A percentile compares a stretch with the other conserved stretches of the same genome.
Conservation (phyloP, 371 early-diverging fungal genomes). For the Dichotomocladium elegans region DNA sequence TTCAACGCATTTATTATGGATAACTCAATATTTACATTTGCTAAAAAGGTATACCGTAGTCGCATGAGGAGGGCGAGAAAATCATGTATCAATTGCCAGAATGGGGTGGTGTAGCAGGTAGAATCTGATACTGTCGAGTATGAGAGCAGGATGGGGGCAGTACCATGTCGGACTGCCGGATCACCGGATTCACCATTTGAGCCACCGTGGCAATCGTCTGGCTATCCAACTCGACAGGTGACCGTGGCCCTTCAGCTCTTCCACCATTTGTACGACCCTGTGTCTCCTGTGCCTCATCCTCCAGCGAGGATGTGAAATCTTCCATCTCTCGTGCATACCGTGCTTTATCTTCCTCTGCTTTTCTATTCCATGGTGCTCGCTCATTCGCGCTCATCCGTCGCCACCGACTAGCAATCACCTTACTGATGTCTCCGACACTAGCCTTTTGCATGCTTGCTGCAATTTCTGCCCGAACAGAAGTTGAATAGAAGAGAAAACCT, state of each 20-base stretch:
- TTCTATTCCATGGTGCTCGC: constrained; percentile 55
- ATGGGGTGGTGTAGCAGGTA: constrained; percentile 6
- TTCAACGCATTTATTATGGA: constrained; percentile 4
- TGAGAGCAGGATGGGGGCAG: neutral
- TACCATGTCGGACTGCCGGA: neutral
- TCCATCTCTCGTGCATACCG: constrained; percentile 71
- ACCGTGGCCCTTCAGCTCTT: neutral
- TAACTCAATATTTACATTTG: neutral
- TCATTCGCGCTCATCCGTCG: constrained; percentile 47
- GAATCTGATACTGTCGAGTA: constrained; percentile 2
- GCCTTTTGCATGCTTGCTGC: constrained; percentile 52
- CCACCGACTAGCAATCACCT: constrained; percentile 66
- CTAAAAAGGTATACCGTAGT: neutral
- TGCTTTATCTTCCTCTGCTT: constrained; percentile 66
- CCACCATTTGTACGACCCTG: neutral
- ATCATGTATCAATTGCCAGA: neutral
- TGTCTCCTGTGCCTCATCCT: neutral
- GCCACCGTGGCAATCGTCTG: constrained; percentile 25
- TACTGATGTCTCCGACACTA: constrained; percentile 62
- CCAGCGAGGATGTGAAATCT: constrained; percentile 4
- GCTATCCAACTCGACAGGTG: constrained; percentile 17
- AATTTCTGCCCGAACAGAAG: constrained; percentile 54
- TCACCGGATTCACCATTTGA: constrained; percentile 19
- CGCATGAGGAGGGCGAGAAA: neutral
- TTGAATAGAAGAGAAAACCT: constrained; percentile 67